A percentile compares a stretch with the other conserved stretches of the same genome.
These are phyloP conservation scores for Kondoa subrosea DNA, from an alignment of 768 basidiomycete species.

Conservation along the genomic window DNA sequence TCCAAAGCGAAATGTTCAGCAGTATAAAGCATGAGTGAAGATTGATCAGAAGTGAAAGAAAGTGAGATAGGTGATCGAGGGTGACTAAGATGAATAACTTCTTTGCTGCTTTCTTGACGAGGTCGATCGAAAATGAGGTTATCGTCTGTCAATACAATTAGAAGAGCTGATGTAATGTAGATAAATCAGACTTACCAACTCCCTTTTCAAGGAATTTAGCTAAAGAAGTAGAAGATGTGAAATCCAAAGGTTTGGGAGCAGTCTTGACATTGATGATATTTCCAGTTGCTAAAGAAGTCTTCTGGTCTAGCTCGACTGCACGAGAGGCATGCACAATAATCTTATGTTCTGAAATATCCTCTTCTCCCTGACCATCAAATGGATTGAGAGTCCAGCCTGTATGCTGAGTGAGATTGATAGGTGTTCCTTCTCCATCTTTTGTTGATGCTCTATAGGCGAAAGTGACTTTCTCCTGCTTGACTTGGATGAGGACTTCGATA, in stretches of 20 bases:
- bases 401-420: slow-evolving; percentile 7
- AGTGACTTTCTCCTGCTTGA: not conserved
- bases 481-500: not conserved
- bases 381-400: not conserved
- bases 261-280: not conserved
- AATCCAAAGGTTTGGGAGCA: not conserved
- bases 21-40: not conserved
- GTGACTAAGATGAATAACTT: not conserved
- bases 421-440: not conserved
- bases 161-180: not conserved
- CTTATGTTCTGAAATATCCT: not conserved
- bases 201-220: not conserved
- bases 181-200: not conserved
- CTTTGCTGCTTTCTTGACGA: not conserved
- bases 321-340: not conserved
- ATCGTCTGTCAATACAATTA: not conserved
- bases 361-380: not conserved
- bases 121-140: slow-evolving; percentile 6
- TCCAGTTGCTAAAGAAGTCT: not conserved
- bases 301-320: not conserved
- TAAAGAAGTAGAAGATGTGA: not conserved
- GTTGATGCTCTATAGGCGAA: not conserved
- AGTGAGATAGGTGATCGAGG: not conserved
- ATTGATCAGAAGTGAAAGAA: not conserved
- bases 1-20: not conserved